A percentile compares a stretch with the other conserved stretches of the same genome.
Evolutionary conservation across 768 basidiomycete species (phyloP).

Genomic region (Mycena amicta): DNA sequence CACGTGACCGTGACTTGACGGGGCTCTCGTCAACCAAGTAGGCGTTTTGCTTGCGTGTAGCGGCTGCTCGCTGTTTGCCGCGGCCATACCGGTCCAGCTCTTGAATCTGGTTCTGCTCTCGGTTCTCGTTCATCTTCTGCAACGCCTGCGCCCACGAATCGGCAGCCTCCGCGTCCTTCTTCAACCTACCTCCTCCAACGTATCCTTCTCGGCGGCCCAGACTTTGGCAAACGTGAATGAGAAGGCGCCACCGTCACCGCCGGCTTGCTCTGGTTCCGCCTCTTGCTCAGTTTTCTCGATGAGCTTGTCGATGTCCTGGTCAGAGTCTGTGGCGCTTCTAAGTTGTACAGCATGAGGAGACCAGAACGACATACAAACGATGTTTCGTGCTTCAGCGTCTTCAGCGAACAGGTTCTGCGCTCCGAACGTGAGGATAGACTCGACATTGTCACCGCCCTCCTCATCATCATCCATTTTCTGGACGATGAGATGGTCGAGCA

Average conservation of each 20-base stretch:
- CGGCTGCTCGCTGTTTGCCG: slow-evolving; percentile 74
- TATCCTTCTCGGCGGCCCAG: slow-evolving; percentile 81
- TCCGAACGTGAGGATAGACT: slow-evolving; percentile 87
- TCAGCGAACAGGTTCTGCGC: slow-evolving; percentile 84
- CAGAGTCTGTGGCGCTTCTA: slow-evolving; percentile 55
- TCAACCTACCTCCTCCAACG: slow-evolving; percentile 70
- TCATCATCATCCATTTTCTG: slow-evolving; percentile 92
- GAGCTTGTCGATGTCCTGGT: slow-evolving; percentile 81
- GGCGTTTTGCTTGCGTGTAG: slow-evolving; percentile 43
- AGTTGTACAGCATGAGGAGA: neutral
- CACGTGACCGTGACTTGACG: slow-evolving; percentile 13
- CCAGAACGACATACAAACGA: slow-evolving; percentile 53
- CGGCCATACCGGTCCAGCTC: slow-evolving; percentile 66
- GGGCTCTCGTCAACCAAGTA: slow-evolving; percentile 19
- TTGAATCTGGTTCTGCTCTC: slow-evolving; percentile 42
- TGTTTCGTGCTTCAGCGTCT: slow-evolving; percentile 61
- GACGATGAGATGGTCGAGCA: slow-evolving; percentile 92
- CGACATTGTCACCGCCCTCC: slow-evolving; percentile 75
- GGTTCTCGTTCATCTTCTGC: slow-evolving; percentile 49
- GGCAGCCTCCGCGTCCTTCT: slow-evolving; percentile 52
- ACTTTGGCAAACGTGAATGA: slow-evolving; percentile 89
- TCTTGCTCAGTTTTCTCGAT: slow-evolving; percentile 85
- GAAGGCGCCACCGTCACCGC: slow-evolving; percentile 49
- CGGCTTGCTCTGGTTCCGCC: slow-evolving; percentile 53
- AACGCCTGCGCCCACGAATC: slow-evolving; percentile 87